A percentile compares a stretch with the other conserved stretches of the same genome.
Conservation (phyloP, 139 green algal species). For the Coelastrella sp. region DNA sequence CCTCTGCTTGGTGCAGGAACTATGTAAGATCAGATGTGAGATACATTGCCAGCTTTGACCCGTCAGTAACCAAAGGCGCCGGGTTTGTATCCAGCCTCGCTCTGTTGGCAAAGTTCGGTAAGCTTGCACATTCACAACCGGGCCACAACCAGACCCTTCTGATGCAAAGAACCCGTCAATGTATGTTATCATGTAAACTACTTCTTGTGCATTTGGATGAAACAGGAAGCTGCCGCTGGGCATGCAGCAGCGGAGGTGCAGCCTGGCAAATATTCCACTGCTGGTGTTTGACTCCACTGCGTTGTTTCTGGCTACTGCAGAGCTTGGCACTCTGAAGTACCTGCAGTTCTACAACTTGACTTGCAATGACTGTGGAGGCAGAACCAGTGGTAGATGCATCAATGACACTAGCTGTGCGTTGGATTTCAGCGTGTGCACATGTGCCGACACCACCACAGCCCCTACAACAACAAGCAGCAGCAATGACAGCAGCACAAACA, state of each 20-base stretch:
- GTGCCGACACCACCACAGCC: neutral
- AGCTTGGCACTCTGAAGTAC: constrained; percentile 41
- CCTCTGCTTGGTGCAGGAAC: constrained; percentile 5
- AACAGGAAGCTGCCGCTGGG: too few species aligned
- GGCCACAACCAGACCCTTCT: too few species aligned
- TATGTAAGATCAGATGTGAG: constrained; percentile 32
- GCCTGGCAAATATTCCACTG: too few species aligned
- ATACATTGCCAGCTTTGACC: constrained; percentile 49
- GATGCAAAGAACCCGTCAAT: too few species aligned
- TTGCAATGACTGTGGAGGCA: constrained; percentile 54
- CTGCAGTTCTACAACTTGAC: constrained; percentile 52
- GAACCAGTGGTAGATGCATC: constrained; percentile 33
- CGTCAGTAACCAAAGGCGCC: constrained; percentile 23
- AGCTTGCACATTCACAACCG: neutral
- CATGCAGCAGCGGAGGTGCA: too few species aligned
- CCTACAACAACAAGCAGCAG: neutral
- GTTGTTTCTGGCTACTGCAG: neutral
- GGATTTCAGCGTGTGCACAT: constrained; percentile 19
- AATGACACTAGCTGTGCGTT: constrained; percentile 41
- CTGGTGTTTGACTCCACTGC: neutral
- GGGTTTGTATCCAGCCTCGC: constrained; percentile 37
- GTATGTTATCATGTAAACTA: too few species aligned
- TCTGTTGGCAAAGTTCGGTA: constrained; percentile 46
- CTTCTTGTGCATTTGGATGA: too few species aligned
- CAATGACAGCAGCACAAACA: constrained; percentile 2